Evolutionary conservation across 129 eudicot species (phyloP), one percentile per base, ranked within the genome.

Genomic region (Logfia minima): DNA sequence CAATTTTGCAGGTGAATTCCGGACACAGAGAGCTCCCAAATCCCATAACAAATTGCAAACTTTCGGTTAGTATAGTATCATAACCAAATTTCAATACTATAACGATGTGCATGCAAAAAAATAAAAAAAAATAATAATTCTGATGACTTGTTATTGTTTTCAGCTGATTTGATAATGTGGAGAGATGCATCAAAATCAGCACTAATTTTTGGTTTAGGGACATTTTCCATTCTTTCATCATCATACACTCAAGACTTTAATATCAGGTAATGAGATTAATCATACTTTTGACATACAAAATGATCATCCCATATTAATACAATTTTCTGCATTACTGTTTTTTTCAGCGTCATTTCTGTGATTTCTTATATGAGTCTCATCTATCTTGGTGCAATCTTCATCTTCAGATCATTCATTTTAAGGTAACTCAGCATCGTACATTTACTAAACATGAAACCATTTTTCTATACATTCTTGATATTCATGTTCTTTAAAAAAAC

Each of bases 91-190:
- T n/a, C 21, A 53, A 43, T 26, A 45, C 16, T 39, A 17, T 29
- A 60, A 64, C 48, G 80, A 79, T 71, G 14, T 32, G 48, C 29
- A 62, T 43, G 31, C 39, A 26, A 26, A 26, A 26, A 26, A 24
- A 24, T 24, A 24, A 24, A 75, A 37, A 41, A 9, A 62, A 10
- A 19, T 56, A 56, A 51, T 26, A 21, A 11, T 84, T 32, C 13
- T 28, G 26, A 68, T 71, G 41, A 2, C 8, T 73, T 79, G 60
- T 31, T 32, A 48, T 70, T 70, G 70, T 56, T 75, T 68, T 77
- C 95, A 93, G 98, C 84, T 80, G 98, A 93, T 78, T 75, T 93
- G 58, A 83, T 93, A 21, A 90, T 93, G 97, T 93, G 98, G 98
- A 90, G 71, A 66, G 95, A 93, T 80, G 88, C 69, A 78, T 88